Conservation (phyloP, 2,329 filamentous ascomycete genomes). For the Sporothrix luriei region DNA sequence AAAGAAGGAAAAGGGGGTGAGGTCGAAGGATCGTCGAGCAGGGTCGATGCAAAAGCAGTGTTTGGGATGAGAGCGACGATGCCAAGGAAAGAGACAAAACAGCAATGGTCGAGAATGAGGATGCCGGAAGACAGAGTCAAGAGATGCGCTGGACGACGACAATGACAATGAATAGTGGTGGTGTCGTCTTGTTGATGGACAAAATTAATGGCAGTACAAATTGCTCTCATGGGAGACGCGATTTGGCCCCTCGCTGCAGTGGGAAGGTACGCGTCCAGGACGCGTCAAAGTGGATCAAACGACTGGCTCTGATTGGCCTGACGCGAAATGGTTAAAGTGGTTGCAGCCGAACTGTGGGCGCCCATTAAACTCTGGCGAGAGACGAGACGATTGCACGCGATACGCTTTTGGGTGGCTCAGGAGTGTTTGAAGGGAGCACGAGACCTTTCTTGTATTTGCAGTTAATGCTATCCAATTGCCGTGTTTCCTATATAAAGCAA, state of each 20-base stretch:
- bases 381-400: not conserved
- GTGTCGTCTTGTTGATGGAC: constrained; percentile 13
- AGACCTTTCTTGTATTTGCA: constrained; percentile 13
- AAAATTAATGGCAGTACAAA: constrained; percentile 5
- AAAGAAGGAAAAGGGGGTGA: constrained; percentile 20
- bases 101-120: not conserved
- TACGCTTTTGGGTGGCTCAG: not conserved
- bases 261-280: constrained; percentile 34
- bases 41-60: not conserved
- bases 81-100: not conserved
- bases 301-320: constrained; percentile 28
- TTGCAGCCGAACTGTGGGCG: constrained; percentile 32
- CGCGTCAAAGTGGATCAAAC: constrained; percentile 33
- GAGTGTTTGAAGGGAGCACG: not conserved
- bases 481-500: not conserved
- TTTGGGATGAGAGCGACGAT: not conserved
- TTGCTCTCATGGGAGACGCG: constrained; percentile 21
- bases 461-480: constrained; percentile 17
- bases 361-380: constrained; percentile 20
- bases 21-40: not conserved
- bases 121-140: constrained; percentile 16
- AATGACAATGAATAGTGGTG: constrained; percentile 11
- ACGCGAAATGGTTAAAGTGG: constrained; percentile 36
- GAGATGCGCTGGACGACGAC: not conserved
- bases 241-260: constrained; percentile 28